Evolutionary conservation across 371 early-diverging fungal genomes (phyloP), one percentile per base, ranked within the genome.

Genomic region (Mortierella sp.): DNA sequence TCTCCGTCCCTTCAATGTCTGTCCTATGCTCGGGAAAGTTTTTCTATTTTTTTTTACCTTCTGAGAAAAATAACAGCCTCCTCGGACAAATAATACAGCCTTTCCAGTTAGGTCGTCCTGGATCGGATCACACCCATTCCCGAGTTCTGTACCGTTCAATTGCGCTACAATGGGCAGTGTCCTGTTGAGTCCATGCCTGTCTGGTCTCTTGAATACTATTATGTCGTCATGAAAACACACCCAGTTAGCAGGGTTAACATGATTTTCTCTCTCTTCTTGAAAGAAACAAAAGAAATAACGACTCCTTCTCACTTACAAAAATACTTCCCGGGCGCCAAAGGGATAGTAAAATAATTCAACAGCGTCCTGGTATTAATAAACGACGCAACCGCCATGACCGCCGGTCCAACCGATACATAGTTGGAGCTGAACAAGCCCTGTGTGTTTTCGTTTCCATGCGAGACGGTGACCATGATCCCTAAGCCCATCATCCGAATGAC

Each of bases 371-470:
- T 77, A 31, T 83, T 83, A 46, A 83, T 77, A 24, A 77, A 53
- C 11, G 84, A 83, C 0, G 84, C 84, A 16, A 83, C 84, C 0
- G 80, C n/a, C 44, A 83, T 28, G 26, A 73, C 78, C 0, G 69
- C 59, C 0, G 51, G 31, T 1, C 80, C 77, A 21, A 51, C 77
- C 3, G 40, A 78, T 0, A 80, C 69, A 40, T 83, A 83, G 73
- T 83, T 83, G 55, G 78, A 26, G 53, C 84, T 77, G 70, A 83
- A 77, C 24, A 83, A 26, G 0, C 84, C 84, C 46, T 59, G 54
- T 0, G 53, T 75, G 54, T 77, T 77, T 14, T 83, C 84, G 34
- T 83, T 83, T 54, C 84, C 84, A 11, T 80, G 76, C 13, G 86
- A 71, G 13, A 74, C 84, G 0, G 84, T 59, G 28, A 81, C 44